Percentiles rank a stretch among this genome's conserved stretches.
Conservation (phyloP, 2,329 filamentous ascomycete species). For the Verticillium dahliae region DNA sequence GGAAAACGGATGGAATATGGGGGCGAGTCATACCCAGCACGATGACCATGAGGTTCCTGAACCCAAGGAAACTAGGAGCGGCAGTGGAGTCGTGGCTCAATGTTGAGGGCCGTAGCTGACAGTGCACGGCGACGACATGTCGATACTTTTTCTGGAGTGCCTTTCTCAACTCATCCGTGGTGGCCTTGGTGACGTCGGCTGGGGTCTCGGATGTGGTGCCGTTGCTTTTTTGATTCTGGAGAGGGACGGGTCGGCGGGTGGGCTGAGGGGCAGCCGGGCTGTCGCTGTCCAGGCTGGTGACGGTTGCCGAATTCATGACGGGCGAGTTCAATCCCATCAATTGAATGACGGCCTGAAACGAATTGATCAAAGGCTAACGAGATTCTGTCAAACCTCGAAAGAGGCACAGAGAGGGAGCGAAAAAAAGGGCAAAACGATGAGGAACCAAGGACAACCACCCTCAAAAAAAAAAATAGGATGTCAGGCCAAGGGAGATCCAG, state of each 20-base stretch:
- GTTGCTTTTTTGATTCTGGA: constrained; percentile 7
- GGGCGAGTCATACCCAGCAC: constrained; percentile 59
- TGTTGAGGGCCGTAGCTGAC: constrained; percentile 64
- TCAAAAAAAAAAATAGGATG: background rate
- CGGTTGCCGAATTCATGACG: constrained; percentile 34
- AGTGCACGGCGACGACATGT: constrained; percentile 85
- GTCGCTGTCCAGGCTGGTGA: constrained; percentile 16
- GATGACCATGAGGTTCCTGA: constrained; percentile 93
- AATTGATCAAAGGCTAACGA: background rate
- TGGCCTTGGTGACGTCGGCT: constrained; percentile 10
- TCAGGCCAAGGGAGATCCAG: background rate
- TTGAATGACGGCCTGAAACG: background rate
- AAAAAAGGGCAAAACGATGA: background rate
- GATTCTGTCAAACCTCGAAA: no score
- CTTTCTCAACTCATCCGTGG: constrained; percentile 23
- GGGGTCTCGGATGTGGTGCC: constrained; percentile 7
- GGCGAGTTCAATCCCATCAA: background rate
- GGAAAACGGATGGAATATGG: no score
- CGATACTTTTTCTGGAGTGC: constrained; percentile 65
- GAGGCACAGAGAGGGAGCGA: background rate
- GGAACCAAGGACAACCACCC: no score
- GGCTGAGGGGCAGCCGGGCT: background rate
- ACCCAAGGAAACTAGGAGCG: constrained; percentile 82
- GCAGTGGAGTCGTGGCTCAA: constrained; percentile 74
- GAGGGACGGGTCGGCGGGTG: background rate